A percentile compares a stretch with the other conserved stretches of the same genome.
phyloP scores from a whole-genome alignment of 2,329 filamentous ascomycete genomes.

The Trichoderma endophyticum region DNA sequence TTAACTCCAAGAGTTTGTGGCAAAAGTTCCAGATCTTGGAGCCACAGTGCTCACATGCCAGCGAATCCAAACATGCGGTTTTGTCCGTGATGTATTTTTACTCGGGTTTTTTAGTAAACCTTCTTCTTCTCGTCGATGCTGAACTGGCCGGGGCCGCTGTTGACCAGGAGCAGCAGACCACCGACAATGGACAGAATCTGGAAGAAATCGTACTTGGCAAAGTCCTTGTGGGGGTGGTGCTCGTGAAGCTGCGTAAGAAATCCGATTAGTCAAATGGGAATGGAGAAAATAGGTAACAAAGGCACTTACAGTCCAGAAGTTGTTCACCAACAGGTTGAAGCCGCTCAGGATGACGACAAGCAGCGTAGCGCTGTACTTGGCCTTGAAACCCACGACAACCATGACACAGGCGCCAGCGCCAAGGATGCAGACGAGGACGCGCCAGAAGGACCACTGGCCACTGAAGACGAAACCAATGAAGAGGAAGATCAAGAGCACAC shows the following conservation, averaged over 20 bases:
- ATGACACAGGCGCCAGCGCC: constrained; percentile 92
- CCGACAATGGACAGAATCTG: constrained; percentile 98
- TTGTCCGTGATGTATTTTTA: background rate
- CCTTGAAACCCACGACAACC: constrained; percentile 99
- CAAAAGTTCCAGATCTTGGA: constrained; percentile 10
- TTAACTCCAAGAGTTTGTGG: constrained; percentile 4
- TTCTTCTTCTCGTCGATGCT: constrained; percentile 99
- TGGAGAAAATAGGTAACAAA: background rate
- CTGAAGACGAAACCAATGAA: constrained; percentile 97
- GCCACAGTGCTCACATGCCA: constrained; percentile 9
- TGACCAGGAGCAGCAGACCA: constrained; percentile 91
- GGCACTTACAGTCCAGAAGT: constrained; percentile 93
- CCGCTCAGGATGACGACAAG: constrained; percentile 92
- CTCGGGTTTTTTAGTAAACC: constrained; percentile 67
- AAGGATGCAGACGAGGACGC: constrained; percentile 77
- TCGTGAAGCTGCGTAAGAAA: constrained; percentile 70
- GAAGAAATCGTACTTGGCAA: constrained; percentile 99
- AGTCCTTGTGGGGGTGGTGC: constrained; percentile 98
- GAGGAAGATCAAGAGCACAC: constrained; percentile 94
- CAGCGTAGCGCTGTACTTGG: constrained; percentile 96
- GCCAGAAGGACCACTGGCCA: constrained; percentile 86
- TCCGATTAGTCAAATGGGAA: background rate
- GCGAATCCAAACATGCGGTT: constrained; percentile 14
- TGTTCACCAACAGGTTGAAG: constrained; percentile 97
- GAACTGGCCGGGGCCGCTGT: constrained; percentile 97